Evolutionary conservation across 805 yeast genomes (phyloP), one percentile per base, ranked within the genome.

Genomic region (Lipomyces orientalis): DNA sequence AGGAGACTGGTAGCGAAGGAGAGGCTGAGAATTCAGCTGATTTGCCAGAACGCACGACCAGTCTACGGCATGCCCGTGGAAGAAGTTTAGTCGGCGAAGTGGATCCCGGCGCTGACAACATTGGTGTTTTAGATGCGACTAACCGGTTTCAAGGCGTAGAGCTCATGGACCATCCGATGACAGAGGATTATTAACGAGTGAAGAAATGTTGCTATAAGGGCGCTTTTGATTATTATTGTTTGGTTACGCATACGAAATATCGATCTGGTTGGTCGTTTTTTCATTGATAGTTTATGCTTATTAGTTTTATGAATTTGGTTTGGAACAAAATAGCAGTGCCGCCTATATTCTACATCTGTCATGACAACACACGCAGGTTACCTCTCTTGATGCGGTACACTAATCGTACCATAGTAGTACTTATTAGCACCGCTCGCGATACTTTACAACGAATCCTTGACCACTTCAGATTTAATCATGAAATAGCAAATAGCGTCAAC

Each of bases 111-210:
- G 49, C 49, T 43, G 69, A 43, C 29, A 25, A 29, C 34, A 67
- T 19, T 12, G 57, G 33, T 19, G 69, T 29, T 16, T 58, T 58
- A 10, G 54, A 58, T 9, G 39, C 37, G 9, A 37, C 46, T 35
- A 6, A n/a, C 37, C 63, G 59, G 16, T 37, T 66, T 29, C 64
- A 49, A 19, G 69, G 69, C 33, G 66, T 62, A 52, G 58, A 58
- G 52, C 61, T 66, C 14, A 64, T 62, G 10, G 69, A 66, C 57
- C n/a, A 22, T 46, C 69, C 69, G 22, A 59, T 66, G 67, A 54
- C 37, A 51, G 68, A 65, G n/a, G 51, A 59, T 9, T 52, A 10
- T 52, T 52, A 52, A 52, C 22, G 7, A 6, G 8, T 43, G 49
- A 16, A n/a, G 16, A 19, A n/a, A 19, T 16, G 22, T 5, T 43